Evolutionary conservation across 169 alveolate genomes (phyloP).

Genomic region (Eimeria maxima): DNA sequence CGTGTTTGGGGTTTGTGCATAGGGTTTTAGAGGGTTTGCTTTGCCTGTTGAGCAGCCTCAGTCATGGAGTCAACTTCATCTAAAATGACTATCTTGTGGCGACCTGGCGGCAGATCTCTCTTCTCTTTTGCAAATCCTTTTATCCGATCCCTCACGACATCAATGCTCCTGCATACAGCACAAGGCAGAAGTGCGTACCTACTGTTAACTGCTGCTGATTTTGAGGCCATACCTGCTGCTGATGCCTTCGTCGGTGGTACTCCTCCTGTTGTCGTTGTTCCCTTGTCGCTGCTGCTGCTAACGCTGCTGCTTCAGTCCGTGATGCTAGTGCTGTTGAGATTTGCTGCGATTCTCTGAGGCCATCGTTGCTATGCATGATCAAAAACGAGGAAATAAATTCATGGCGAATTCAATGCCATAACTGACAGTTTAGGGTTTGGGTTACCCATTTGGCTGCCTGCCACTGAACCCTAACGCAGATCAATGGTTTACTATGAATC

Average conservation of each 20-base stretch:
- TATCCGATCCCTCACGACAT: conserved; percentile 98
- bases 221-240: conserved; percentile 3
- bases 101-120: conserved; percentile 95
- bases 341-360: too few relatives aligned
- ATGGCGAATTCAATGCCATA: too few relatives aligned
- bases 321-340: too few relatives aligned
- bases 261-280: too few relatives aligned
- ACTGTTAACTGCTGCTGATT: conserved; percentile 24
- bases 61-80: conserved; percentile 99
- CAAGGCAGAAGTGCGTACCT: not conserved
- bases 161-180: conserved; percentile 95
- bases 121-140: conserved; percentile 98
- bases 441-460: not conserved
- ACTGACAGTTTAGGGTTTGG: not conserved
- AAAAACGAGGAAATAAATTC: too few relatives aligned
- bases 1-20: not conserved
- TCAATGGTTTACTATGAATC: too few relatives aligned
- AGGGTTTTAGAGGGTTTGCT: too few relatives aligned
- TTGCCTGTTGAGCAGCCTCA: conserved; percentile 98
- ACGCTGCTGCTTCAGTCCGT: too few relatives aligned
- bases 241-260: not conserved
- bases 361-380: too few relatives aligned
- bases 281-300: too few relatives aligned
- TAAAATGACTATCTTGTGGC: conserved; percentile 98
- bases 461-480: too few relatives aligned